Conservation (phyloP, 768 basidiomycete species). For the Boletus huronensis region DNA sequence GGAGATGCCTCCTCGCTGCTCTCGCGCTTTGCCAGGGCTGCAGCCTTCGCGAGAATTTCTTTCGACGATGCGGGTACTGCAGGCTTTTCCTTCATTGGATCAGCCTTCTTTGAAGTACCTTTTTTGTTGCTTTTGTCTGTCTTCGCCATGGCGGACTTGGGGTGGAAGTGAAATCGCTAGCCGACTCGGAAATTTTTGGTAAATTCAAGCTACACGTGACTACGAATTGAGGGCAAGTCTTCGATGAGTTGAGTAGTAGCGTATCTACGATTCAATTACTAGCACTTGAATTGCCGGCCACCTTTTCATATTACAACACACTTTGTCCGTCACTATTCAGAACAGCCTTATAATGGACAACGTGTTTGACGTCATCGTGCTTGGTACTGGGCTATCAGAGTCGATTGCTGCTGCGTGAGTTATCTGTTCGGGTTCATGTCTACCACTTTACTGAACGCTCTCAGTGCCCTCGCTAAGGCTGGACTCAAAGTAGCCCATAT, state of each 20-base stretch:
- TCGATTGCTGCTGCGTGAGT: conserved; percentile 89
- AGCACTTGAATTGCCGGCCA: no score
- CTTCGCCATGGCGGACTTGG: conserved; percentile 36
- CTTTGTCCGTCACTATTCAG: background rate
- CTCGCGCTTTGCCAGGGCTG: no score
- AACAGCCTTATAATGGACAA: conserved; percentile 29
- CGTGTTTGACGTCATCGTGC: conserved; percentile 61
- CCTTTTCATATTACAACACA: background rate
- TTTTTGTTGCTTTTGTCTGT: conserved; percentile 33
- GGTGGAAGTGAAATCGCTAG: background rate
- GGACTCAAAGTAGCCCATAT: conserved; percentile 87
- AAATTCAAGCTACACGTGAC: conserved; percentile 22
- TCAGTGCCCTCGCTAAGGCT: conserved; percentile 83
- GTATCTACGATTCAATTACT: background rate
- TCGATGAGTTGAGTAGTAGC: background rate
- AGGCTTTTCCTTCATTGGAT: conserved; percentile 21
- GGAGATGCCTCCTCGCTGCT: background rate
- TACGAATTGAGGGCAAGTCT: conserved; percentile 25
- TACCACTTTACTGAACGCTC: background rate
- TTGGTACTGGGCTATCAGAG: conserved; percentile 81
- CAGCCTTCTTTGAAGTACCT: conserved; percentile 36
- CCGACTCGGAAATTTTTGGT: conserved; percentile 16
- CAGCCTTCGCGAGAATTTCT: no score
- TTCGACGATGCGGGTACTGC: no score
- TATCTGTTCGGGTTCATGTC: background rate